Evolutionary conservation across 1,139 yeast genomes (phyloP).

Genomic region (Yamadazyma sp.): DNA sequence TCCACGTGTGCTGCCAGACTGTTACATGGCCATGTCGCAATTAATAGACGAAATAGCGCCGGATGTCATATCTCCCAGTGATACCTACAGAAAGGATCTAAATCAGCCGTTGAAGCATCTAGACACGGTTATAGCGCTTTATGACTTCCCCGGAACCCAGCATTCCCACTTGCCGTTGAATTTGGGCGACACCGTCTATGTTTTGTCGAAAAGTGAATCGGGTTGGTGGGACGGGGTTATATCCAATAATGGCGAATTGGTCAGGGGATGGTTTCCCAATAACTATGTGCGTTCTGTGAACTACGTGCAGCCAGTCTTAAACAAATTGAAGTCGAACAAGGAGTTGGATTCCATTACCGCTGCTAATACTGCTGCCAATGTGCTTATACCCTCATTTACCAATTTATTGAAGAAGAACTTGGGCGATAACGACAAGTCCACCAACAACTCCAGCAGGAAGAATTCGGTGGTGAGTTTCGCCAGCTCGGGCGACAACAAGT

Average conservation of each 20-base stretch:
- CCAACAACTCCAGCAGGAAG: conserved; percentile 38
- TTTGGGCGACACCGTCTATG: conserved; percentile 53
- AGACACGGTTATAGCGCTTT: conserved; percentile 53
- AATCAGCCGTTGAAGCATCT: conserved; percentile 36
- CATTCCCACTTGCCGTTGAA: conserved; percentile 46
- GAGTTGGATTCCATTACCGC: conserved; percentile 49
- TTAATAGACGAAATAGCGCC: conserved; percentile 39
- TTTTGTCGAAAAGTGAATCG: conserved; percentile 49
- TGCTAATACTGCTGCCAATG: conserved; percentile 52
- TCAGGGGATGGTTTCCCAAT: conserved; percentile 79
- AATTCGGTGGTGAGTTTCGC: conserved; percentile 52
- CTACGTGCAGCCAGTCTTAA: conserved; percentile 47
- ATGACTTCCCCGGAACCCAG: conserved; percentile 50
- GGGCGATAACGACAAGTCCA: conserved; percentile 30
- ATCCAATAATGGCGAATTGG: conserved; percentile 36
- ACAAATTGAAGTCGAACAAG: conserved; percentile 38
- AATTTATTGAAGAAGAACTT: conserved; percentile 38
- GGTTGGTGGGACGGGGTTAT: conserved; percentile 83
- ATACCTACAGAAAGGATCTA: conserved; percentile 15
- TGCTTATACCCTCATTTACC: conserved; percentile 46
- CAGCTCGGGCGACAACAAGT: conserved; percentile 28
- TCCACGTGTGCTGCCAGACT: too few relatives aligned
- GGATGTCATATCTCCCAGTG: conserved; percentile 36
- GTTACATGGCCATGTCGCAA: too few relatives aligned
- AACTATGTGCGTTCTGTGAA: conserved; percentile 52